phyloP scores from a whole-genome alignment of 2,329 filamentous ascomycete species.

The Emmonsiellopsis sp. region DNA sequence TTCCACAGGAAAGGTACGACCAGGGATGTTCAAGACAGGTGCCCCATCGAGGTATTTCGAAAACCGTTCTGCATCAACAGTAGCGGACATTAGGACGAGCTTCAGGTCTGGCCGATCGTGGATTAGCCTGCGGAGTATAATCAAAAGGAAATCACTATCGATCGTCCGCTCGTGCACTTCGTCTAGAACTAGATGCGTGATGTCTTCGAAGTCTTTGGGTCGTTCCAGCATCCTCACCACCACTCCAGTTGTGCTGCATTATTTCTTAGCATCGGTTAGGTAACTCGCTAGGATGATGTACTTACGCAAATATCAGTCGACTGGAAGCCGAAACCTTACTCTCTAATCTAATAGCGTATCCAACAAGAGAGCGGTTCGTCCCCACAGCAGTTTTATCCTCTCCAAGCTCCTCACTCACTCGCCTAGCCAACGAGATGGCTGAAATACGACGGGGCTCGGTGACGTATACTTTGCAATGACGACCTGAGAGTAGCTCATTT shows the following conservation, averaged over 20 bases:
- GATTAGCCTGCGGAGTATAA: constrained; percentile 79
- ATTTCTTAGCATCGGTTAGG: constrained; percentile 1
- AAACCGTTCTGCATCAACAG: constrained; percentile 84
- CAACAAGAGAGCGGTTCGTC: constrained; percentile 72
- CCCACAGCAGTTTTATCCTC: constrained; percentile 76
- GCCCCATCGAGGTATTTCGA: constrained; percentile 79
- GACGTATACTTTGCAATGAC: constrained; percentile 83
- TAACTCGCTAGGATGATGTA: constrained; percentile 21
- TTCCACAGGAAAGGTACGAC: constrained; percentile 84
- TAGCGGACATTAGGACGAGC: constrained; percentile 94
- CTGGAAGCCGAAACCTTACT: constrained; percentile 76
- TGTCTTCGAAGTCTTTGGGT: constrained; percentile 72
- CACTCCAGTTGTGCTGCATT: constrained; percentile 56
- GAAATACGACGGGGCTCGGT: constrained; percentile 94
- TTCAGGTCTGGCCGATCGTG: constrained; percentile 70
- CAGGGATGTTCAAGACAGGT: constrained; percentile 81
- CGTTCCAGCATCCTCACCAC: constrained; percentile 97
- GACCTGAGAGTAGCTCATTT: constrained; percentile 70
- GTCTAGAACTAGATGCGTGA: constrained; percentile 92
- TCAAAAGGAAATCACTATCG: constrained; percentile 90
- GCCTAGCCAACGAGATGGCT: constrained; percentile 82
- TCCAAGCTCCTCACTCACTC: constrained; percentile 90
- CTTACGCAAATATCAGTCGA: constrained; percentile 76
- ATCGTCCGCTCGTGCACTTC: constrained; percentile 96
- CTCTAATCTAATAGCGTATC: constrained; percentile 89